Conservation (phyloP, 768 basidiomycete species). For the Collybia mongolica region DNA sequence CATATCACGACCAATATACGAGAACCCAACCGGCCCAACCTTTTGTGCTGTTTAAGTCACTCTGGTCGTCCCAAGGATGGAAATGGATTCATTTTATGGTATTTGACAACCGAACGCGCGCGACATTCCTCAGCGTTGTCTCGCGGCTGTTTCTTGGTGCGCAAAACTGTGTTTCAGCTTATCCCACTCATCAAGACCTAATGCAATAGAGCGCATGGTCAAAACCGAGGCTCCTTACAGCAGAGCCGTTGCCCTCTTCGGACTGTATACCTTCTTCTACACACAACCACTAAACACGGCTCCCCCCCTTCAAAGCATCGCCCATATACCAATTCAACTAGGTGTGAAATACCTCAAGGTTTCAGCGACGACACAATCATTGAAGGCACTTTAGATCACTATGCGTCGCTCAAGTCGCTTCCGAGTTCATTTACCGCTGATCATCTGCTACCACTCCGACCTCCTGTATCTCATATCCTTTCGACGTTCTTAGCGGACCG, state of each 20-base stretch:
- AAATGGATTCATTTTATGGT: constrained; percentile 73
- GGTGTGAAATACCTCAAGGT: constrained; percentile 35
- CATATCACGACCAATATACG: constrained; percentile 51
- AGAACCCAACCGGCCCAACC: constrained; percentile 37
- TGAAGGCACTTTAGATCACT: constrained; percentile 47
- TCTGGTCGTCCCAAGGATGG: constrained; percentile 75
- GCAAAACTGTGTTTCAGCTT: constrained; percentile 13
- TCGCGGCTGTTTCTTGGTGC: constrained; percentile 68
- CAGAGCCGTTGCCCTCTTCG: constrained; percentile 65
- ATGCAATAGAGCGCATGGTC: constrained; percentile 48
- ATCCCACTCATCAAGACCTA: constrained; percentile 1
- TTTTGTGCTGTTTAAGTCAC: constrained; percentile 66
- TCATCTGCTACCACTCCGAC: constrained; percentile 43
- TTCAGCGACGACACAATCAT: not conserved
- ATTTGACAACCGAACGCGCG: constrained; percentile 65
- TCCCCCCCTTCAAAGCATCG: constrained; percentile 47
- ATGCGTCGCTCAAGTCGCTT: constrained; percentile 45
- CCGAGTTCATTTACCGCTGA: constrained; percentile 42
- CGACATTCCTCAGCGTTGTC: constrained; percentile 57
- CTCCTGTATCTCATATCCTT: constrained; percentile 49
- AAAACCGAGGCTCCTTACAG: constrained; percentile 50
- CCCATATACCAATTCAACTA: constrained; percentile 59
- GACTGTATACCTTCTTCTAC: constrained; percentile 64
- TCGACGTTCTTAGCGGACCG: constrained; percentile 43
- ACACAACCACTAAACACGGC: constrained; percentile 61